These are phyloP conservation scores for Colletotrichum sp. DNA, from an alignment of 2,329 filamentous ascomycete genomes.

Conservation along the genomic window DNA sequence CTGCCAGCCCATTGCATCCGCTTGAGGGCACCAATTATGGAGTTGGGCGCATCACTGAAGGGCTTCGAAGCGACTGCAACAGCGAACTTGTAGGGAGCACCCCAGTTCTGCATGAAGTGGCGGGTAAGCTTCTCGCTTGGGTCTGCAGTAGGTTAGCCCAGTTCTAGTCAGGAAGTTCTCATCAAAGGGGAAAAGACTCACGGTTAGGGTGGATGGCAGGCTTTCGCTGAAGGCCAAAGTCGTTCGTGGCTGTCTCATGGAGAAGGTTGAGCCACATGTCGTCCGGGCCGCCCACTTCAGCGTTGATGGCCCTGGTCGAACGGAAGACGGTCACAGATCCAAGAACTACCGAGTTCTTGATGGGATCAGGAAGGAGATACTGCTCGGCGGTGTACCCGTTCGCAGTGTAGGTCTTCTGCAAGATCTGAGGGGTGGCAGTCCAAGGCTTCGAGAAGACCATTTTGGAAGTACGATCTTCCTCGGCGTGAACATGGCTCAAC, in stretches of 20 bases:
- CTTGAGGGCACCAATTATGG: constrained; percentile 55
- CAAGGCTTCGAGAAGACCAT: not conserved
- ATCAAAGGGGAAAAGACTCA: constrained; percentile 24
- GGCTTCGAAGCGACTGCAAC: constrained; percentile 56
- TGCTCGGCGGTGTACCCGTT: constrained; percentile 11
- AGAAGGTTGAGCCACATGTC: constrained; percentile 62
- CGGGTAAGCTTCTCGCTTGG: constrained; percentile 50
- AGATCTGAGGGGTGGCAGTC: constrained; percentile 21
- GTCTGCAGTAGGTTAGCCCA: constrained; percentile 32
- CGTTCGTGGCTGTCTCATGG: constrained; percentile 19
- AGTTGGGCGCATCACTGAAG: constrained; percentile 52
- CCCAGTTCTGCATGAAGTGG: constrained; percentile 63
- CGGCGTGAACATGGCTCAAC: constrained; percentile 21
- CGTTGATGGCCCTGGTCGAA: constrained; percentile 57
- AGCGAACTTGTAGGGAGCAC: constrained; percentile 71
- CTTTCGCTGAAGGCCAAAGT: constrained; percentile 52
- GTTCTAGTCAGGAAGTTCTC: constrained; percentile 12
- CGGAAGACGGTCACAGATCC: constrained; percentile 62
- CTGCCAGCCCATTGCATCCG: constrained; percentile 61
- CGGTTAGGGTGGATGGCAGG: constrained; percentile 37
- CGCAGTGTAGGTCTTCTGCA: not conserved
- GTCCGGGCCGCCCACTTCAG: constrained; percentile 60
- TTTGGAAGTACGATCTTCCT: constrained; percentile 3
- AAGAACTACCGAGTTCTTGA: constrained; percentile 42
- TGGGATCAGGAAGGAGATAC: constrained; percentile 47